phyloP scores from a whole-genome alignment of 2,329 filamentous ascomycete species.

The Fusarium avenaceum region DNA sequence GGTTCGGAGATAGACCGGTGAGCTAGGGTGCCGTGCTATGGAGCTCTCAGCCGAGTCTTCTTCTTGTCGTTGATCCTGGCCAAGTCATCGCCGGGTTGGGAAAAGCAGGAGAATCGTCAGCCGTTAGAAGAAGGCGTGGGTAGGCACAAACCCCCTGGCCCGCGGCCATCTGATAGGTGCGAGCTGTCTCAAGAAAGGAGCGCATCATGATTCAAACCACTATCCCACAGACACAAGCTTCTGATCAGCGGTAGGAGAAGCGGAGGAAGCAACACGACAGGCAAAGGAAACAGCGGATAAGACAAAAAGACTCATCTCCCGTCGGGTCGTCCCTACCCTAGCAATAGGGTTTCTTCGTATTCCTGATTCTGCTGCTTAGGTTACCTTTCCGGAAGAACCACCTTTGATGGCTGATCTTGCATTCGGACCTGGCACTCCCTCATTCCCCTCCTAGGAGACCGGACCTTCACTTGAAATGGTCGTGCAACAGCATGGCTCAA shows the following conservation, averaged over 20 bases:
- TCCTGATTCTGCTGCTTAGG: conserved; percentile 13
- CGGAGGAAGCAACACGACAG: conserved; percentile 39
- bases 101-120: conserved; percentile 46
- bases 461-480: conserved; percentile 26
- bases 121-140: conserved; percentile 38
- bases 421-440: conserved; percentile 17
- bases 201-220: conserved; percentile 17
- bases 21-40: conserved; percentile 43
- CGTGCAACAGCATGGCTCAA: conserved; percentile 36
- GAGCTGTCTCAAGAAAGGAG: conserved; percentile 18
- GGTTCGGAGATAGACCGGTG: conserved; percentile 42
- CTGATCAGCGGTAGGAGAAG: conserved; percentile 33
- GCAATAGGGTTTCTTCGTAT: conserved; percentile 30
- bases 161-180: conserved; percentile 43
- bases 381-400: conserved; percentile 20
- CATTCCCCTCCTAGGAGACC: conserved; percentile 18
- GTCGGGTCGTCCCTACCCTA: conserved; percentile 18
- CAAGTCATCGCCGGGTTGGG: conserved; percentile 39
- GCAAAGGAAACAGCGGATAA: conserved; percentile 21
- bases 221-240: conserved; percentile 25
- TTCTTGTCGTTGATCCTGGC: conserved; percentile 44
- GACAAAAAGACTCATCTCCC: conserved; percentile 28
- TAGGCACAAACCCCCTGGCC: conserved; percentile 30
- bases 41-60: conserved; percentile 44
- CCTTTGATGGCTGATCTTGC: conserved; percentile 6